Conservation (phyloP, 495 filamentous ascomycete genomes). For the Jackrogersella minutella region DNA sequence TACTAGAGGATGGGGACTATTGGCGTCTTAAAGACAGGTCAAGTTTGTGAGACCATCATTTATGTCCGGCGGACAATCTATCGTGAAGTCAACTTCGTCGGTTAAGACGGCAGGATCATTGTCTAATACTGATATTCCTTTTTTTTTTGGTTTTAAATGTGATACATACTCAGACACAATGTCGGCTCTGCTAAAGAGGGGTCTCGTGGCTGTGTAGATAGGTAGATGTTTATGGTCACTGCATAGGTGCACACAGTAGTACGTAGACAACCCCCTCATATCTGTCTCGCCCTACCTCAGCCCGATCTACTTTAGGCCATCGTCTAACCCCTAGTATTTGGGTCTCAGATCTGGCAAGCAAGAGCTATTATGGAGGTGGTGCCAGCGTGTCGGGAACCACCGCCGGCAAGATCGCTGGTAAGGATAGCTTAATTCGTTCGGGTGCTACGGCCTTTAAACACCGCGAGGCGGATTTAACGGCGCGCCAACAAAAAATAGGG, state of each 20-base stretch:
- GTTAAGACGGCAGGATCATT: too few relatives aligned
- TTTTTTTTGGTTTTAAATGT: too few relatives aligned
- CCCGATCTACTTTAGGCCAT: slow-evolving; percentile 6
- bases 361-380: slow-evolving; percentile 14
- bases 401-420: not conserved
- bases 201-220: not conserved
- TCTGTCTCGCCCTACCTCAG: slow-evolving; percentile 19
- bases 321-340: slow-evolving; percentile 8
- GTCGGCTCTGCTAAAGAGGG: not conserved
- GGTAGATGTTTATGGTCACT: not conserved
- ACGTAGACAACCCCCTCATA: not conserved
- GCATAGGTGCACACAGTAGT: not conserved
- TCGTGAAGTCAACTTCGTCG: too few relatives aligned
- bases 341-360: slow-evolving; percentile 20
- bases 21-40: slow-evolving; percentile 62
- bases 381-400: slow-evolving; percentile 27
- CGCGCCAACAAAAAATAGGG: not conserved
- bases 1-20: slow-evolving; percentile 56
- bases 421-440: slow-evolving; percentile 3
- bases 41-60: slow-evolving; percentile 46
- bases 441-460: not conserved
- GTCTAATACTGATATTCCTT: too few relatives aligned
- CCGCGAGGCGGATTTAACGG: slow-evolving; percentile 5
- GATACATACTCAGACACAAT: too few relatives aligned
- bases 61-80: not conserved